Evolutionary conservation across 2,329 filamentous ascomycete genomes (phyloP).

Genomic region (Monosporascus ibericus): DNA sequence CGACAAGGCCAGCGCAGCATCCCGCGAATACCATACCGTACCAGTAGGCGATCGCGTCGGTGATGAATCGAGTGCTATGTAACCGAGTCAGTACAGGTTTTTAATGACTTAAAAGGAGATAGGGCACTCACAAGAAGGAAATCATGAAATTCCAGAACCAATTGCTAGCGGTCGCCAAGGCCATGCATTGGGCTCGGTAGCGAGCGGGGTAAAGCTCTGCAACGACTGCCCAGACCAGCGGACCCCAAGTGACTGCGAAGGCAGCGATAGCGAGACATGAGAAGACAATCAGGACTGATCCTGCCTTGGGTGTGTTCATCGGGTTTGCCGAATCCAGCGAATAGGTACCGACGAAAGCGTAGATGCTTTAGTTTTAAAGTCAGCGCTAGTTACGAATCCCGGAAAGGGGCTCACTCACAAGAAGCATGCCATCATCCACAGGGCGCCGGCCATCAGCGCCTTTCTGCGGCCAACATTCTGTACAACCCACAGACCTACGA

Average conservation of each 20-base stretch:
- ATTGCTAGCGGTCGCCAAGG: conserved; percentile 51
- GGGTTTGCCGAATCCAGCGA: conserved; percentile 35
- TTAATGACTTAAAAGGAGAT: not conserved
- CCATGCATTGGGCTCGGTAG: conserved; percentile 48
- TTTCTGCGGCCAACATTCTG: conserved; percentile 59
- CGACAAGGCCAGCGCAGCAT: conserved; percentile 55
- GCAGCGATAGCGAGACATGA: conserved; percentile 63
- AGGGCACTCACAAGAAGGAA: conserved; percentile 37
- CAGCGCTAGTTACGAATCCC: not conserved
- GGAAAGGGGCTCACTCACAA: conserved; percentile 25
- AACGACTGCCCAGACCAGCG: conserved; percentile 60
- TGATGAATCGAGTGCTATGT: conserved; percentile 61
- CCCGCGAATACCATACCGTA: conserved; percentile 68
- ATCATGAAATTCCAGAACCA: conserved; percentile 62
- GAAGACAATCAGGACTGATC: conserved; percentile 59
- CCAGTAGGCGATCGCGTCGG: conserved; percentile 59
- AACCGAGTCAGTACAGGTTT: conserved; percentile 14
- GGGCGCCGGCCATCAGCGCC: conserved; percentile 56
- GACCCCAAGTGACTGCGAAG: conserved; percentile 65
- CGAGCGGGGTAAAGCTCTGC: conserved; percentile 59
- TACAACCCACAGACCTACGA: conserved; percentile 59
- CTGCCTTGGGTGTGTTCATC: conserved; percentile 40
- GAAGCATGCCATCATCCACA: conserved; percentile 53
- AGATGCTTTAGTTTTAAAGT: conserved; percentile 27
- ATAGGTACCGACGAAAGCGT: conserved; percentile 43